Conservation (phyloP, 2,329 filamentous ascomycete species). For the Meredithiella fracta region DNA sequence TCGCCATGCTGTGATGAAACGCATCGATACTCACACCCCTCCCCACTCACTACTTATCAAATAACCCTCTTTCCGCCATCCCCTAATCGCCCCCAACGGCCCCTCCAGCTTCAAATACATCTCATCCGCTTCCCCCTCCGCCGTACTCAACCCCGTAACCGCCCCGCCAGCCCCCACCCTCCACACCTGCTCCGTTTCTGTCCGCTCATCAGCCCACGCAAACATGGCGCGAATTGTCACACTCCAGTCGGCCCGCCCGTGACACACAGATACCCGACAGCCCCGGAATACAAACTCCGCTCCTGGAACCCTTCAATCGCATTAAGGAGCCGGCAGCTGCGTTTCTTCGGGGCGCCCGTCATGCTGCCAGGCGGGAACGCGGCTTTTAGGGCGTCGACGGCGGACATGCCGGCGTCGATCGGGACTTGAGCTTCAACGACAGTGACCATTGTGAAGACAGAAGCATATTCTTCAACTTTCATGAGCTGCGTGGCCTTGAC, state of each 20-base stretch:
- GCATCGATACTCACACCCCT: neutral
- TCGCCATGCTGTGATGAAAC: conserved; percentile 1
- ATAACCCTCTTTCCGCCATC: neutral
- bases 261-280: conserved; percentile 78
- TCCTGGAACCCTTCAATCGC: conserved; percentile 45
- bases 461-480: conserved; percentile 78
- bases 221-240: conserved; percentile 80
- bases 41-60: neutral
- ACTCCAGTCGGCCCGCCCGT: conserved; percentile 72
- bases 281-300: conserved; percentile 70
- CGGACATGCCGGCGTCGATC: conserved; percentile 25
- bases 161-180: conserved; percentile 79
- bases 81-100: conserved; percentile 34
- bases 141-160: conserved; percentile 68
- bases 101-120: conserved; percentile 63
- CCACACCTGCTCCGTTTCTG: conserved; percentile 37
- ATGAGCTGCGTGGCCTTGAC: conserved; percentile 66
- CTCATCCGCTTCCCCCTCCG: conserved; percentile 72
- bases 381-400: conserved; percentile 58
- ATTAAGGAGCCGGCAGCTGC: conserved; percentile 69
- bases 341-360: conserved; percentile 91
- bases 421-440: conserved; percentile 59
- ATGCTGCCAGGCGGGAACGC: conserved; percentile 82
- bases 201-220: conserved; percentile 40
- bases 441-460: conserved; percentile 81